Percentiles rank a stretch among this genome's conserved stretches.
phyloP scores from a whole-genome alignment of 2,329 filamentous ascomycete genomes.

The Golovinomyces cichoracearum region DNA sequence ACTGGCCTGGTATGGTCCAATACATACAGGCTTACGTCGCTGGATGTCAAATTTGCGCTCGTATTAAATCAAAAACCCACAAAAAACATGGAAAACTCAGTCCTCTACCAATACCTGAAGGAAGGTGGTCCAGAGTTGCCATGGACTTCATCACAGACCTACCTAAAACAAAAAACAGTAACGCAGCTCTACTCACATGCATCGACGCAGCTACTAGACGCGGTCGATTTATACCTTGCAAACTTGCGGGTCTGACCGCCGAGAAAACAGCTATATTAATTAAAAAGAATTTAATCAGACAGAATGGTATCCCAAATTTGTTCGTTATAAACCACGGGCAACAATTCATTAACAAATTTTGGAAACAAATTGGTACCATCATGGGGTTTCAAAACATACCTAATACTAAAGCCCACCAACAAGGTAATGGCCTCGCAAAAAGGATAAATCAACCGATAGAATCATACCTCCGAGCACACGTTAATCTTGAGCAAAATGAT shows the following conservation, averaged over 20 bases:
- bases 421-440: constrained; percentile 1
- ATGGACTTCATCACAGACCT: background rate
- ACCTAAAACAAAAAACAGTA: background rate
- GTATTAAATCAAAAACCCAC: background rate
- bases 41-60: background rate
- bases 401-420: background rate
- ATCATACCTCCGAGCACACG: constrained; percentile 2
- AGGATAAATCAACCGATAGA: constrained; percentile 2
- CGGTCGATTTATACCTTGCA: background rate
- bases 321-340: background rate
- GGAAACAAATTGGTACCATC: background rate
- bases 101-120: background rate
- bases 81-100: background rate
- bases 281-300: background rate
- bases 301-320: background rate
- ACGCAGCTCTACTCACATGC: background rate
- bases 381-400: background rate
- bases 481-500: constrained; percentile 4
- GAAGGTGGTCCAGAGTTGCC: background rate
- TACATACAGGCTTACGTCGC: background rate
- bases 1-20: background rate
- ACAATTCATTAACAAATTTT: constrained; percentile 1
- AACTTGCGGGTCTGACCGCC: background rate
- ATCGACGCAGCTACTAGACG: background rate
- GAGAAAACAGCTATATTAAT: background rate